phyloP scores from a whole-genome alignment of 176 grass and related monocot species.

The Paspalum notatum region DNA sequence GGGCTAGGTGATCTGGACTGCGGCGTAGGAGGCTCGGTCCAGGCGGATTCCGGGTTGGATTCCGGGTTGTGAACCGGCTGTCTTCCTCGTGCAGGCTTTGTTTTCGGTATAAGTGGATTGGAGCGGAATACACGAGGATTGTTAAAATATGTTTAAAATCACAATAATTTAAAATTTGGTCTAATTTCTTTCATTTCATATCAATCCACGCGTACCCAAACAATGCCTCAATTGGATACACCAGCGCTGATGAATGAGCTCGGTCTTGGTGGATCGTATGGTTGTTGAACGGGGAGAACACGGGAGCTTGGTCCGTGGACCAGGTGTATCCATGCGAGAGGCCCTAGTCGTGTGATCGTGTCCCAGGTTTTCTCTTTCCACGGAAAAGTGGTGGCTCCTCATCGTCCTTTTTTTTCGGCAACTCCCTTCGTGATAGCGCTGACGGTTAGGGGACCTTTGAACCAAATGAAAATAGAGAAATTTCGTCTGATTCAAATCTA shows the following conservation, averaged over 20 bases:
- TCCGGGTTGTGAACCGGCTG: slow-evolving; percentile 18
- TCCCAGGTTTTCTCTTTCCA: slow-evolving; percentile 11
- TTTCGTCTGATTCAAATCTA: too few species aligned
- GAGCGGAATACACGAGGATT: too few species aligned
- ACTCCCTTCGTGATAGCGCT: not conserved
- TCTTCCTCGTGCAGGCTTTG: too few species aligned
- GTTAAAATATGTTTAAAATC: too few species aligned
- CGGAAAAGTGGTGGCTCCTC: slow-evolving; percentile 8
- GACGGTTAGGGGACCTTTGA: too few species aligned
- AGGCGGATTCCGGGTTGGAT: not conserved
- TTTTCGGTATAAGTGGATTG: too few species aligned
- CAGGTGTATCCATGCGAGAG: not conserved
- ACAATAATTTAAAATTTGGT: too few species aligned
- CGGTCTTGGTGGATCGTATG: not conserved
- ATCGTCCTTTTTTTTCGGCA: slow-evolving; percentile 11
- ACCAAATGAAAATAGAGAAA: too few species aligned
- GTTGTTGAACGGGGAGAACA: not conserved
- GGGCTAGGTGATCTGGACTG: not conserved
- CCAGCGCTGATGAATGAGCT: not conserved
- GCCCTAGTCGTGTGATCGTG: slow-evolving; percentile 2
- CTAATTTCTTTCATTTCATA: too few species aligned
- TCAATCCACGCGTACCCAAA: too few species aligned
- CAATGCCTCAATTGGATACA: too few species aligned
- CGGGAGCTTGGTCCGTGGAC: not conserved
- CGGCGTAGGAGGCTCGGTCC: slow-evolving; percentile 27